phyloP scores from a whole-genome alignment of 495 filamentous ascomycete genomes.

The Lentithecium fluviatile region DNA sequence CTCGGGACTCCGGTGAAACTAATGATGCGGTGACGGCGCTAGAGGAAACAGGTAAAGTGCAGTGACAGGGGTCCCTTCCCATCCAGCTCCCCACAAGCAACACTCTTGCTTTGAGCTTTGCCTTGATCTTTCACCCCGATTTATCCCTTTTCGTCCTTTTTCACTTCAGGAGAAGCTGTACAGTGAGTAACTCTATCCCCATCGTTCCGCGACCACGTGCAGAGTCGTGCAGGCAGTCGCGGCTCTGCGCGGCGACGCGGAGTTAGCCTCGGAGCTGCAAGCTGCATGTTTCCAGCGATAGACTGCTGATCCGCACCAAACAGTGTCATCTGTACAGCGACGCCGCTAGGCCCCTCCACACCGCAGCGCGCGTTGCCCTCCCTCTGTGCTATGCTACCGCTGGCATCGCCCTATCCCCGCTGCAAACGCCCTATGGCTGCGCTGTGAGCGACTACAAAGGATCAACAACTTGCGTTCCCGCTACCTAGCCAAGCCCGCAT shows the following conservation, averaged over 20 bases:
- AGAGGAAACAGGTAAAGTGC: background rate
- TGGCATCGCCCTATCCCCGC: background rate
- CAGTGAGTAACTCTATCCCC: too few species aligned
- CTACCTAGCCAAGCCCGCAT: conserved; percentile 22
- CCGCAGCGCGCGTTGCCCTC: background rate
- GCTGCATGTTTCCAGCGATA: conserved; percentile 9
- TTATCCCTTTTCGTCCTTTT: too few species aligned
- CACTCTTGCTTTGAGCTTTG: too few species aligned
- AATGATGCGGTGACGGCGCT: background rate
- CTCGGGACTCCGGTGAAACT: background rate
- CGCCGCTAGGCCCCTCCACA: conserved; percentile 14
- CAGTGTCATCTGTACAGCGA: conserved; percentile 30
- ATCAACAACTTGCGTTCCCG: conserved; percentile 8
- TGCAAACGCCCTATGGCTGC: conserved; percentile 10
- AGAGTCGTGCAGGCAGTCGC: background rate
- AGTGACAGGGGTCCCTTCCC: background rate
- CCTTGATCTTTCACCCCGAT: too few species aligned
- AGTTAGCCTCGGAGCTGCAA: background rate
- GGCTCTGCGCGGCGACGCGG: background rate
- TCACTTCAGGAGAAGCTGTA: too few species aligned
- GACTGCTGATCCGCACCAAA: conserved; percentile 12
- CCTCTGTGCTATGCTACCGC: conserved; percentile 3
- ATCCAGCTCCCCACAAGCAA: too few species aligned
- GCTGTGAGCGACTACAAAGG: conserved; percentile 10
- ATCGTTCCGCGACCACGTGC: too few species aligned